These are phyloP conservation scores for Seminavis robusta DNA, from an alignment of 108 stramenopile genomes.

Conservation along the genomic window DNA sequence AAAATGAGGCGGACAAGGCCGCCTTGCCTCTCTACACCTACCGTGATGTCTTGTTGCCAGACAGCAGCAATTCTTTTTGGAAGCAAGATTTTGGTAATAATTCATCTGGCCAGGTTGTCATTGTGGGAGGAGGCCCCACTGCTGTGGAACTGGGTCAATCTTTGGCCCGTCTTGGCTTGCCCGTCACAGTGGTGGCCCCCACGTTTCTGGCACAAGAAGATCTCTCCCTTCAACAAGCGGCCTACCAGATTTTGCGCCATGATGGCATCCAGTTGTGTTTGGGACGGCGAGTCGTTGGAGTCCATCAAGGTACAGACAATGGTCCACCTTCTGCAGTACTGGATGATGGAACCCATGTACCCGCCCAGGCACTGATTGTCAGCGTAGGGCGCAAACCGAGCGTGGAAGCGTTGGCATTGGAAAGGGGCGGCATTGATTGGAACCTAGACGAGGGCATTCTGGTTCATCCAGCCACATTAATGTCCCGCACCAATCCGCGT, in stretches of 20 bases:
- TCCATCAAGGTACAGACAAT: too few species aligned
- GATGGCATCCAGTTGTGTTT: constrained; percentile 9
- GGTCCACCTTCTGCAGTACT: too few species aligned
- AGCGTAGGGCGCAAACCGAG: constrained; percentile 26
- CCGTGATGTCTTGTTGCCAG: constrained; percentile 21
- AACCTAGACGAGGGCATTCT: constrained; percentile 18
- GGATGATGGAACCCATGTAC: too few species aligned
- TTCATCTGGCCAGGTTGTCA: constrained; percentile 11
- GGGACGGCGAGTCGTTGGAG: background rate
- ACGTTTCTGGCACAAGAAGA: constrained; percentile 20
- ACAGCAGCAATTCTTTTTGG: constrained; percentile 6
- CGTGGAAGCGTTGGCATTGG: constrained; percentile 17
- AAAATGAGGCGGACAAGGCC: constrained; percentile 10
- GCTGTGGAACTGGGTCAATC: constrained; percentile 41
- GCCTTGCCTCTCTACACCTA: constrained; percentile 31
- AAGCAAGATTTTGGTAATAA: background rate
- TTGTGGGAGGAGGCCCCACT: constrained; percentile 45
- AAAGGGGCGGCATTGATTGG: constrained; percentile 22
- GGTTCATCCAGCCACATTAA: constrained; percentile 21
- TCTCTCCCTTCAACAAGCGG: constrained; percentile 11
- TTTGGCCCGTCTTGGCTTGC: constrained; percentile 13
- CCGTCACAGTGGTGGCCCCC: constrained; percentile 22
- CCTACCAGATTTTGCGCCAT: constrained; percentile 9
- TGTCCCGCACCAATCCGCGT: constrained; percentile 13
- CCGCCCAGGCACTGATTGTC: constrained; percentile 2